phyloP scores from a whole-genome alignment of 2,329 filamentous ascomycete genomes.

The Paraphaeosphaeria sporulosa region DNA sequence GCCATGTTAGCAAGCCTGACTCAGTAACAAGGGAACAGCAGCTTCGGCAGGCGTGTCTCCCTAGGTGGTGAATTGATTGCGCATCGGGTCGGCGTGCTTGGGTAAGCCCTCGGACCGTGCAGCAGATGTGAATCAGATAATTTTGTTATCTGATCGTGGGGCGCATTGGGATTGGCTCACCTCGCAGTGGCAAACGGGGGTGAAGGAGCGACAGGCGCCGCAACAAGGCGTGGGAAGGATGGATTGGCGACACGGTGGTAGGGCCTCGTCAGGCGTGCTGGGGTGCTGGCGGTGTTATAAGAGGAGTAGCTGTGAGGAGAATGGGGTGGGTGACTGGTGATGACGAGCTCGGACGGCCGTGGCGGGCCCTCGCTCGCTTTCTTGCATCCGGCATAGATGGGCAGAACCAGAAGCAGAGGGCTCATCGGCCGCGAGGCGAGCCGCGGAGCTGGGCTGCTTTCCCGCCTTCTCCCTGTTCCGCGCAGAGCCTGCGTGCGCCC shows the following conservation, averaged over 20 bases:
- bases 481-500: background rate
- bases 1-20: conserved; percentile 39
- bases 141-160: conserved; percentile 42
- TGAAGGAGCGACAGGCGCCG: conserved; percentile 27
- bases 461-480: background rate
- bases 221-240: conserved; percentile 8
- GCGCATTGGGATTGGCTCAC: conserved; percentile 23
- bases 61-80: background rate
- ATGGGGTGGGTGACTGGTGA: conserved; percentile 20
- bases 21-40: conserved; percentile 11
- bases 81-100: conserved; percentile 15
- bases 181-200: conserved; percentile 21
- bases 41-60: background rate
- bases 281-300: conserved; percentile 4
- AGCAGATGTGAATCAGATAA: conserved; percentile 17
- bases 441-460: conserved; percentile 3
- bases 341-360: conserved; percentile 14
- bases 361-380: conserved; percentile 13
- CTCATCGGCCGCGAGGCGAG: conserved; percentile 3
- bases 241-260: conserved; percentile 23
- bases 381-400: conserved; percentile 9
- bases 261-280: background rate
- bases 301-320: conserved; percentile 19
- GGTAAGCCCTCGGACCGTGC: conserved; percentile 20
- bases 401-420: conserved; percentile 3